Conservation (phyloP, 2,329 filamentous ascomycete species). For the Fusarium sp. region DNA sequence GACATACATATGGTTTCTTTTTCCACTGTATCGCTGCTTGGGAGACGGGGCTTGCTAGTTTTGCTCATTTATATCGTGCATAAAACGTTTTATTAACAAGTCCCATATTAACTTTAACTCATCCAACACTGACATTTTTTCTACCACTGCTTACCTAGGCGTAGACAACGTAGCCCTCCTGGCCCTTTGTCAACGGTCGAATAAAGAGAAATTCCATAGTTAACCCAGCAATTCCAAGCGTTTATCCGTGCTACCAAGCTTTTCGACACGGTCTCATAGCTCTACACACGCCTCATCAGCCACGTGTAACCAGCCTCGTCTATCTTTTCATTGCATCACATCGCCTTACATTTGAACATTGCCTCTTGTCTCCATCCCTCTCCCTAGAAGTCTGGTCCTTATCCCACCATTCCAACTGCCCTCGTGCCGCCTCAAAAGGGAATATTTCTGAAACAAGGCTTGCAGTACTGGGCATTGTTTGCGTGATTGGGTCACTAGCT, state of each 20-base stretch:
- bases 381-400: conserved; percentile 26
- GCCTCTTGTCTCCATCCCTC: conserved; percentile 5
- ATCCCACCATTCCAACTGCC: conserved; percentile 31
- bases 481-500: too few relatives aligned
- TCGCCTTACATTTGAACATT: neutral
- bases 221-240: conserved; percentile 1
- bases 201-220: too few relatives aligned
- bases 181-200: neutral
- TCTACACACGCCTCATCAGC: conserved; percentile 17
- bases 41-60: conserved; percentile 18
- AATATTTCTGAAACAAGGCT: conserved; percentile 41
- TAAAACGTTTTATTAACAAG: conserved; percentile 10
- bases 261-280: neutral
- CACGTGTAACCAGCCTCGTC: conserved; percentile 28
- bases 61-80: conserved; percentile 23
- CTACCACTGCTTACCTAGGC: neutral
- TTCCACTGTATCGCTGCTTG: conserved; percentile 3
- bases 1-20: conserved; percentile 24
- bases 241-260: neutral
- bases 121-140: too few relatives aligned
- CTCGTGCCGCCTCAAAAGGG: conserved; percentile 8
- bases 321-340: conserved; percentile 1
- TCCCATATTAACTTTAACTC: neutral
- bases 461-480: conserved; percentile 9
- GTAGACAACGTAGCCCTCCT: neutral